These are phyloP conservation scores for Metschnikowia santaceciliae DNA, from an alignment of 805 yeast genomes.

Conservation along the genomic window DNA sequence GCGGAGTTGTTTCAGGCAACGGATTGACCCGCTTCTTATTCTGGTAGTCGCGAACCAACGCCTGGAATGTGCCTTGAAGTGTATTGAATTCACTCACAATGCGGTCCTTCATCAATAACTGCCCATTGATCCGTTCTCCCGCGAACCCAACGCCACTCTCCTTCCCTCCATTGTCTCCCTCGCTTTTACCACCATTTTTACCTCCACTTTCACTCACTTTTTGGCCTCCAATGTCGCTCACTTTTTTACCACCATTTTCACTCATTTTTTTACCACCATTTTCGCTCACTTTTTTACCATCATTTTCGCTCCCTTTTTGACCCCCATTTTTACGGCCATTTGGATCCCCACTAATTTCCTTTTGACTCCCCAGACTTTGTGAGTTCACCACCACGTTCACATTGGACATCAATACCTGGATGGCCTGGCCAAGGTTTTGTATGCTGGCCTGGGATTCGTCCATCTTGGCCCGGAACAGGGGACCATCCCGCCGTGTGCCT, in stretches of 20 bases:
- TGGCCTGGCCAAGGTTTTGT: conserved; percentile 28
- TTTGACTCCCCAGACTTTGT: conserved; percentile 3
- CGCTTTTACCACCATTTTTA: conserved; percentile 13
- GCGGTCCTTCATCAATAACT: conserved; percentile 46
- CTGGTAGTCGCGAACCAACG: conserved; percentile 42
- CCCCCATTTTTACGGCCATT: neutral
- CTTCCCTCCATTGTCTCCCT: neutral
- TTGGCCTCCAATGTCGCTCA: neutral
- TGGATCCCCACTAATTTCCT: neutral
- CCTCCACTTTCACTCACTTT: conserved; percentile 5
- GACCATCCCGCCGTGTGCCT: conserved; percentile 51
- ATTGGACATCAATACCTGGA: conserved; percentile 27
- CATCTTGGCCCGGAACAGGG: conserved; percentile 28
- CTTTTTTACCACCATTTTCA: neutral
- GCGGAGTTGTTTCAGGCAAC: conserved; percentile 12
- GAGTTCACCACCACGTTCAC: conserved; percentile 24
- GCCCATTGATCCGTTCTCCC: conserved; percentile 20
- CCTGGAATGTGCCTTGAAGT: conserved; percentile 43
- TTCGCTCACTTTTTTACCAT: neutral
- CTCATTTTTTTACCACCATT: neutral
- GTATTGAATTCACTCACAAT: conserved; percentile 53
- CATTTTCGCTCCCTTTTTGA: neutral
- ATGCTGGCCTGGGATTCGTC: conserved; percentile 34
- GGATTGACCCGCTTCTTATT: conserved; percentile 40
- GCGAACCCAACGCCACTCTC: neutral